Conservation (phyloP, 352 stramenopile species). For the Thraustochytrium sp. region DNA sequence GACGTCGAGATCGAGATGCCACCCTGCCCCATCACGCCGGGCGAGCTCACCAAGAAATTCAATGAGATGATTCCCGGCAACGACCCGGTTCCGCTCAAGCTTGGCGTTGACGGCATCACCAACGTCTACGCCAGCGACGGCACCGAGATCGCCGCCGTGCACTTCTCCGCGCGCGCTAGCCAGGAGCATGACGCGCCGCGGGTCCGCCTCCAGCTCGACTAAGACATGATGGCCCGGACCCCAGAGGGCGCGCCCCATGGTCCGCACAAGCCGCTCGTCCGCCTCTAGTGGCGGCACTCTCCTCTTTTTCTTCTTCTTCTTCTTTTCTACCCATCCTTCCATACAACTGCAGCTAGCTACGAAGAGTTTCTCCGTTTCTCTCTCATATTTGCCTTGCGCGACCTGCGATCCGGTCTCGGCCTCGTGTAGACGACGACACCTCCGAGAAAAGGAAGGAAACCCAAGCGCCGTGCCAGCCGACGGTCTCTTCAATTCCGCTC, state of each 20-base stretch:
- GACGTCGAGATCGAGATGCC: conserved; percentile 35
- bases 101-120: conserved; percentile 14
- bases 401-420: no score
- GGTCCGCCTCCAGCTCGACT: background rate
- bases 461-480: background rate
- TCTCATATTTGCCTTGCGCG: no score
- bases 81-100: conserved; percentile 22
- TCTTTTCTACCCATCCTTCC: no score
- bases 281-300: no score
- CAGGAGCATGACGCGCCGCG: background rate
- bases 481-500: background rate
- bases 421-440: no score
- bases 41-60: background rate
- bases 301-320: no score
- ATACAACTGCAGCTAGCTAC: no score
- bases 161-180: conserved; percentile 11
- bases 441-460: no score
- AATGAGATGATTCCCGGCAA: conserved; percentile 18
- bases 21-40: background rate
- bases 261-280: no score
- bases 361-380: no score
- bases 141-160: conserved; percentile 2
- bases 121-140: conserved; percentile 18
- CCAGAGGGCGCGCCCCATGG: no score
- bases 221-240: no score